A percentile compares a stretch with the other conserved stretches of the same genome.
Conservation (phyloP, 1,139 yeast species). For the Scheffersomyces illinoinensis region DNA sequence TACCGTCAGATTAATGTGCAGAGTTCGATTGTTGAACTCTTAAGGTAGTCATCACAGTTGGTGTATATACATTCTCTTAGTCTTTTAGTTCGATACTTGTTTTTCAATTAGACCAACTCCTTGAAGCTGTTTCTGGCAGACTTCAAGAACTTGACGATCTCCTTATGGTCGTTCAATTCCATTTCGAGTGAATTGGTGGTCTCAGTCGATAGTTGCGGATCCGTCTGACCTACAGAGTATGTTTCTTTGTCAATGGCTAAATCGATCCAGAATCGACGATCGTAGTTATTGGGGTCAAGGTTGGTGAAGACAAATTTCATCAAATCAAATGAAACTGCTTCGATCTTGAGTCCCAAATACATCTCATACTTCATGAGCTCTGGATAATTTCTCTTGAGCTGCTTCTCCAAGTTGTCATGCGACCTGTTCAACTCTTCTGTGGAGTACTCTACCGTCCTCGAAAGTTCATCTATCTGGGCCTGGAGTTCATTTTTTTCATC, state of each 20-base stretch:
- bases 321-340: conserved; percentile 37
- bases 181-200: conserved; percentile 19
- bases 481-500: conserved; percentile 25
- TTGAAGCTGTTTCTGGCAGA: conserved; percentile 19
- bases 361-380: conserved; percentile 45
- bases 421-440: conserved; percentile 19
- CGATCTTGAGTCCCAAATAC: conserved; percentile 47
- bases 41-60: neutral
- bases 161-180: conserved; percentile 37
- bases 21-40: neutral
- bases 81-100: neutral
- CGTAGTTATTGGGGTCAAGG: conserved; percentile 40
- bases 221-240: conserved; percentile 30
- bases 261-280: conserved; percentile 37
- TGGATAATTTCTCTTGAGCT: conserved; percentile 35
- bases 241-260: conserved; percentile 37
- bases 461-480: conserved; percentile 25
- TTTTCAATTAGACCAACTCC: neutral
- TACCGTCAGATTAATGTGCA: neutral
- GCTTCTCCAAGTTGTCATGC: conserved; percentile 21
- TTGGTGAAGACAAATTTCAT: conserved; percentile 43
- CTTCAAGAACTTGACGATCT: conserved; percentile 41
- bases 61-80: neutral
- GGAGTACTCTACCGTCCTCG: conserved; percentile 20
- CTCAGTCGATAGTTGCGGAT: conserved; percentile 32